Evolutionary conservation across 2,329 filamentous ascomycete genomes (phyloP), one percentile per base, ranked within the genome.

Genomic region (Ceratocystis cacaofunesta): DNA sequence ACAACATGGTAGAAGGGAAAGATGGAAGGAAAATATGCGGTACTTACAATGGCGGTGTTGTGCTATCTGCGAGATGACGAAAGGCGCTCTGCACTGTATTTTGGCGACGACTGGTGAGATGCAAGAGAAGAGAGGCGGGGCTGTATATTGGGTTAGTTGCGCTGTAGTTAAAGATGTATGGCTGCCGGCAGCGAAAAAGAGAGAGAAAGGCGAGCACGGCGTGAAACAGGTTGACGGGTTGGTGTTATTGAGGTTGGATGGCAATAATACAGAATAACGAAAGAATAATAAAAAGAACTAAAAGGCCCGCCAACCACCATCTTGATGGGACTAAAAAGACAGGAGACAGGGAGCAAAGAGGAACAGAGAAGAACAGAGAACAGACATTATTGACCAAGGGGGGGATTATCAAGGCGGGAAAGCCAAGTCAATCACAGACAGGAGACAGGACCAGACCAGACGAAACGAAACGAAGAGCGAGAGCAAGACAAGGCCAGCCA

Each of bases 381-480:
- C 55, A 58, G 55, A 58, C 28, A 36, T 58, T 32, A n/a, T 58
- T n/a, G 55, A 32, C 28, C 28, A 32, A 58, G 55, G 28, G 55
- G 46, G 62, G 36, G 2, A 15, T 41, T 41, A 55, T 65, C 5
- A 32, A 17, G 15, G 28, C 30, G 36, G 36, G 10, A n/a, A 25
- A 19, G 44, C 41, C 43, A 61, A 65, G 64, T n/a, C 64, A 62
- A 46, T 46, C 58, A 61, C 32, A 50, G 25, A 52, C 58, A 32
- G 36, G 36, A 41, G 36, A 41, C 36, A 41, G 36, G 36, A 41
- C 36, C 10, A 50, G 28, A 57, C 52, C 64, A 66, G 61, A 66
- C 60, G 58, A 66, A 66, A 66, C 63, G 64, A 66, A 61, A 62
- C 55, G 57, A 43, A 41, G 60, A 28, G 36, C 43, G n/a, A 65